Evolutionary conservation across 441 rosid genomes (phyloP).

Genomic region (Brassica balearica): DNA sequence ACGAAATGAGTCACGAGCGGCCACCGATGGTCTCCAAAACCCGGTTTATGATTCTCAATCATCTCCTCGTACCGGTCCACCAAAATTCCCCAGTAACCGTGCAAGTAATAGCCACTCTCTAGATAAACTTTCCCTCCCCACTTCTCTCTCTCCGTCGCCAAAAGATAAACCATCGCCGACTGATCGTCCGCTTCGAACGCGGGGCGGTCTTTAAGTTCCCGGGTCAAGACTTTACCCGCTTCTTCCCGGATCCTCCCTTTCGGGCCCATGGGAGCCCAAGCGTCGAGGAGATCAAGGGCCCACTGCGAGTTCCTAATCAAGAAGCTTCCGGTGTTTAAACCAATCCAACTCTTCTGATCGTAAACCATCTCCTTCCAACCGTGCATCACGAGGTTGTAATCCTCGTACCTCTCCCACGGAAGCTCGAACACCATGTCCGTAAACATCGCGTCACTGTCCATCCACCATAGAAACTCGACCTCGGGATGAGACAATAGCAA

Average conservation of each 20-base stretch:
- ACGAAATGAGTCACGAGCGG: conserved; percentile 94
- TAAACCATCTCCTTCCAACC: conserved; percentile 95
- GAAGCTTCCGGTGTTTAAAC: conserved; percentile 86
- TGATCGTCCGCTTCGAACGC: conserved; percentile 92
- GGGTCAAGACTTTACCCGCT: conserved; percentile 76
- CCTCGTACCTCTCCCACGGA: conserved; percentile 94
- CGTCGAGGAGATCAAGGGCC: conserved; percentile 82
- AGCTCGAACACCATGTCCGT: conserved; percentile 95
- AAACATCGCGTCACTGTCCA: conserved; percentile 97
- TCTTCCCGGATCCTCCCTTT: conserved; percentile 83
- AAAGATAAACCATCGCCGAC: conserved; percentile 83
- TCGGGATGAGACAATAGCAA: conserved; percentile 83
- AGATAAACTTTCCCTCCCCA: conserved; percentile 88
- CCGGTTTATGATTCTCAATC: conserved; percentile 86
- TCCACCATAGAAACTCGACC: conserved; percentile 93
- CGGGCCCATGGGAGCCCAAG: conserved; percentile 94
- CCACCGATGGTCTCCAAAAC: conserved; percentile 90
- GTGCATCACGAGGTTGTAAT: conserved; percentile 77
- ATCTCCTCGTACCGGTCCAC: conserved; percentile 89
- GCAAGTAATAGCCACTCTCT: conserved; percentile 86
- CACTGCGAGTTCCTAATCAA: conserved; percentile 82
- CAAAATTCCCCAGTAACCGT: conserved; percentile 91
- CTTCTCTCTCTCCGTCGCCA: conserved; percentile 75
- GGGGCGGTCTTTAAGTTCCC: conserved; percentile 80
- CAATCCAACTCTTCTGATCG: conserved; percentile 87